A percentile compares a stretch with the other conserved stretches of the same genome.
phyloP scores from a whole-genome alignment of 805 yeast genomes.

The Wickerhamiella galacta region DNA sequence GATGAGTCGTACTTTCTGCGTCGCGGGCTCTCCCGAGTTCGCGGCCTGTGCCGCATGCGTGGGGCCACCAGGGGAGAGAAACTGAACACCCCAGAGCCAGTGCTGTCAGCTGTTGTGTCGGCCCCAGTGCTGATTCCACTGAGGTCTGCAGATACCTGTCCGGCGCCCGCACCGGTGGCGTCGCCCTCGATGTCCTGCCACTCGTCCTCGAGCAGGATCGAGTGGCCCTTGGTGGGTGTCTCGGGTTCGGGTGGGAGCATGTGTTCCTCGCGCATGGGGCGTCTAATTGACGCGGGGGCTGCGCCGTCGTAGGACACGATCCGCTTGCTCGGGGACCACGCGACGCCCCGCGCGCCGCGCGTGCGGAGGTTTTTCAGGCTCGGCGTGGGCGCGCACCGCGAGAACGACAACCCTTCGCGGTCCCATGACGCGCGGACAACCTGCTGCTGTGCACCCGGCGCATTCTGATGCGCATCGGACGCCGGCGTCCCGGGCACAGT shows the following conservation, averaged over 20 bases:
- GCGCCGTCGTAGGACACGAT: neutral
- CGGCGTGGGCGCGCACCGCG: no score
- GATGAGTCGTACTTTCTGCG: no score
- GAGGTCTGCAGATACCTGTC: neutral
- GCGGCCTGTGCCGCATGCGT: no score
- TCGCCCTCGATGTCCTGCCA: neutral
- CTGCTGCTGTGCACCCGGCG: no score
- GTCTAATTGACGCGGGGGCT: neutral
- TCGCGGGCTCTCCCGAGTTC: no score
- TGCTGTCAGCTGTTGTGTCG: neutral
- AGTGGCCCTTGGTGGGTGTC: no score
- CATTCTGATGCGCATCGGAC: no score
- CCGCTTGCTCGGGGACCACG: constrained; percentile 1
- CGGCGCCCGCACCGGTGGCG: neutral
- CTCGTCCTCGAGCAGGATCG: neutral
- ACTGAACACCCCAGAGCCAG: neutral
- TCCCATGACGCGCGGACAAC: no score
- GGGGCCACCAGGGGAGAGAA: neutral
- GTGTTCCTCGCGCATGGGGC: constrained; percentile 1
- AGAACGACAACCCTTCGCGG: no score
- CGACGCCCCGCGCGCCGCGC: constrained; percentile 1
- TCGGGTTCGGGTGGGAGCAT: neutral
- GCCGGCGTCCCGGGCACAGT: no score
- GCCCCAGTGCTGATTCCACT: neutral
- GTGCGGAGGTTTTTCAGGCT: no score